Percentiles rank a stretch among this genome's conserved stretches.
Conservation (phyloP, 495 filamentous ascomycete species). For the Aspergillus indologenus region DNA sequence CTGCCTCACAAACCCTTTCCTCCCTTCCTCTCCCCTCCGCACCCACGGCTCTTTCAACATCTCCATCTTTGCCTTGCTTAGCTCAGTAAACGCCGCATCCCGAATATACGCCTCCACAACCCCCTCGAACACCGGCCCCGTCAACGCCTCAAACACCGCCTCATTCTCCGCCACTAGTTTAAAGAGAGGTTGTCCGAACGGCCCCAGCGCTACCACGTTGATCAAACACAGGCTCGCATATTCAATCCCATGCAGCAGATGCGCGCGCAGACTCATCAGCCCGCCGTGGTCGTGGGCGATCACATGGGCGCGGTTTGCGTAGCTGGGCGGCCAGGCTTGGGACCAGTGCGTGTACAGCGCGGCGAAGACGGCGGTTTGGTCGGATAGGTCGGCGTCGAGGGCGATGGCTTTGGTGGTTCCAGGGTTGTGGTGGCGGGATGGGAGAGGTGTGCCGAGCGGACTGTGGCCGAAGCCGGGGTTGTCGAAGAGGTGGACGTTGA, state of each 20-base stretch:
- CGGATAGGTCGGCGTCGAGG: conserved; percentile 23
- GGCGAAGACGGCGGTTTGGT: conserved; percentile 29
- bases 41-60: conserved; percentile 29
- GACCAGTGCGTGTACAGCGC: conserved; percentile 30
- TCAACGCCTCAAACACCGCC: conserved; percentile 25
- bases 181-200: conserved; percentile 32
- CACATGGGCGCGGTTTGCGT: conserved; percentile 26
- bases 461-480: conserved; percentile 34
- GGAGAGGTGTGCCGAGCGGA: conserved; percentile 14
- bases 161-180: conserved; percentile 29
- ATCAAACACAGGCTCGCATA: conserved; percentile 34
- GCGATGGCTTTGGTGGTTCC: conserved; percentile 9
- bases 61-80: conserved; percentile 24
- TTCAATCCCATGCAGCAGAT: conserved; percentile 24
- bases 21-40: conserved; percentile 15
- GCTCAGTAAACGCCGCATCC: conserved; percentile 19
- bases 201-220: conserved; percentile 33
- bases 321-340: conserved; percentile 1
- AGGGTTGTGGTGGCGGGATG: too few relatives aligned
- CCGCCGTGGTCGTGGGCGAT: conserved; percentile 36
- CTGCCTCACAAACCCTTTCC: conserved; percentile 25
- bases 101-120: conserved; percentile 32
- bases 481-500: conserved; percentile 38
- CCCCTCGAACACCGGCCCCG: conserved; percentile 27
- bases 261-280: conserved; percentile 26